Evolutionary conservation across 169 alveolate species (phyloP), one percentile per base, ranked within the genome.

Genomic region (Ichthyophthirius multifiliis): DNA sequence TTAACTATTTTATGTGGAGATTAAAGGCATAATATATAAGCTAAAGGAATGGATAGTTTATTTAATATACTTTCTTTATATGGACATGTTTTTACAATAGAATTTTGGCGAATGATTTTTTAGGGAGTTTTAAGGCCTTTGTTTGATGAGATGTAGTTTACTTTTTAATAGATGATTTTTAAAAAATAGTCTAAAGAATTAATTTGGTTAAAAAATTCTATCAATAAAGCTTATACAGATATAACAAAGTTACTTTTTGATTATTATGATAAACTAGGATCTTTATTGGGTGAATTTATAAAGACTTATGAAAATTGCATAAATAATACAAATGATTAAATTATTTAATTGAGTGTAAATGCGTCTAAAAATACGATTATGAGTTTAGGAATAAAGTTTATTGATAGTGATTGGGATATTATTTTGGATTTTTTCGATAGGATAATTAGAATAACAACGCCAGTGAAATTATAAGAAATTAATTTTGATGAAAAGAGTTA

Each of bases 61-160:
- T 84, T 84, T 43, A 39, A 65, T n/a, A 32, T 79, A 2, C 48
- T 84, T 1, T 15, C 63, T 12, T 43, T 74, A 44, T 84, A 65
- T 65, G 81, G 84, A 12, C 43, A 73, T 43, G 71, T 71, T 0
- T 73, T 84, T 35, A 41, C 83, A 39, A 39, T 55, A 5, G 84
- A 84, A 18, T 74, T 84, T 55, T 84, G 90, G 90, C 75, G 78
- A 16, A 77, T 77, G 79, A 76, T 84, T 2, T 84, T 84, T 43
- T 47, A 71, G 43, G 81, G 71, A 12, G 83, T 84, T 7, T 45
- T 84, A 10, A 84, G 84, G 63, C 86, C 86, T 5, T 39, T 84
- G 1, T 84, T 84, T 44, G 90, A 84, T 63, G 90, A 84, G 32
- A 81, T 81, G 37, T 27, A 67, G 32, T 81, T 81, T 31, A 81